Evolutionary conservation across 257 asterid species (phyloP).

Genomic region (Lantana camara): DNA sequence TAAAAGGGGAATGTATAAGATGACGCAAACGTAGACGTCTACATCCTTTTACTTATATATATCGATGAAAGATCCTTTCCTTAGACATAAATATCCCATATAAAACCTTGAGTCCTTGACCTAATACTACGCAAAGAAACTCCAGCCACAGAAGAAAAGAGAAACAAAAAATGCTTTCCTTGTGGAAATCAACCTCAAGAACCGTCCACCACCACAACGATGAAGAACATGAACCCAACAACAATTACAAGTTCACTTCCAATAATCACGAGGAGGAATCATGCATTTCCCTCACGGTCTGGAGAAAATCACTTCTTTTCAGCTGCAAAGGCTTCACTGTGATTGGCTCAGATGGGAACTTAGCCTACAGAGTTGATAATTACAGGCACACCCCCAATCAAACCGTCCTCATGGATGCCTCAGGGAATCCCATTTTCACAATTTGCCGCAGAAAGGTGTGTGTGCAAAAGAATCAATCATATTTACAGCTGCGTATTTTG

Average conservation of each 20-base stretch:
- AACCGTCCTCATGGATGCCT: constrained; percentile 69
- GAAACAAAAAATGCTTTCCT: constrained; percentile 36
- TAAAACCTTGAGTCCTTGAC: neutral
- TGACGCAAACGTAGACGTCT: too few relatives aligned
- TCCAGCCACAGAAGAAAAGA: neutral
- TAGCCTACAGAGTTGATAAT: constrained; percentile 68
- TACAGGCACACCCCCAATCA: constrained; percentile 47
- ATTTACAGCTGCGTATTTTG: too few relatives aligned
- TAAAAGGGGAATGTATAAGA: too few relatives aligned
- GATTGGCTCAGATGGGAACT: constrained; percentile 59
- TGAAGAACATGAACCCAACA: constrained; percentile 18
- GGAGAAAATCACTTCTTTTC: constrained; percentile 79
- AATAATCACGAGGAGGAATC: neutral
- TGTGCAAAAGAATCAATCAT: neutral
- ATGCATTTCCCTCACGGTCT: constrained; percentile 51
- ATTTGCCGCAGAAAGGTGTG: constrained; percentile 56
- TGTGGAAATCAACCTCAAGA: constrained; percentile 44
- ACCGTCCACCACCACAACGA: constrained; percentile 40
- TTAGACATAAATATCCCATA: constrained; percentile 21
- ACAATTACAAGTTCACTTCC: neutral
- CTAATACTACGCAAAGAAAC: neutral
- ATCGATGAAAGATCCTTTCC: neutral
- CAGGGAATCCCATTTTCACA: constrained; percentile 62
- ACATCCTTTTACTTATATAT: too few relatives aligned
- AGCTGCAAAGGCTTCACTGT: constrained; percentile 80